phyloP scores from a whole-genome alignment of 2,329 filamentous ascomycete genomes.

The Ceratocystis albifundus region DNA sequence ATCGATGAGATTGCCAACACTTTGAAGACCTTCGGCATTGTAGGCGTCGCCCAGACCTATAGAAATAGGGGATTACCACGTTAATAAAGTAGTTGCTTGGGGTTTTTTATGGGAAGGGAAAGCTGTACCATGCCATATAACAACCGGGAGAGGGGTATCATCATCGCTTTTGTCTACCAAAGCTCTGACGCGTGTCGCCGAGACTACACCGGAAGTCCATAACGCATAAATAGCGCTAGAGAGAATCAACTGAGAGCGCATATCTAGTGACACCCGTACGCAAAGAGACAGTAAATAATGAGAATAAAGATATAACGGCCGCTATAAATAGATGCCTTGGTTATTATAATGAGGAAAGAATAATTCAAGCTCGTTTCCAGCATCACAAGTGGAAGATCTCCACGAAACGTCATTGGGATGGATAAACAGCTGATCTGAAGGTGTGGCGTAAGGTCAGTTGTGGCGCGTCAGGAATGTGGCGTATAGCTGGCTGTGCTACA shows the following conservation, averaged over 20 bases:
- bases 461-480: conserved; percentile 13
- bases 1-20: conserved; percentile 60
- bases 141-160: conserved; percentile 67
- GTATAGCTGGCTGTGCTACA: background rate
- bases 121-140: conserved; percentile 73
- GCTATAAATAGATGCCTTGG: background rate
- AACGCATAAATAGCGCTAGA: conserved; percentile 14
- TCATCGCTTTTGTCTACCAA: conserved; percentile 36
- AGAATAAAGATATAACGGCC: background rate
- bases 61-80: conserved; percentile 23
- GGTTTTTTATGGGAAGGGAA: background rate
- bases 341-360: background rate
- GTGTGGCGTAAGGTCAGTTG: background rate
- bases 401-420: background rate
- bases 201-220: conserved; percentile 25
- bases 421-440: background rate
- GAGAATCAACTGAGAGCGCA: conserved; percentile 19
- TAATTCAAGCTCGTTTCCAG: background rate
- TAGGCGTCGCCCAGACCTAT: conserved; percentile 57
- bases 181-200: conserved; percentile 28
- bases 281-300: background rate
- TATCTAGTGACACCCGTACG: background rate
- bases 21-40: conserved; percentile 59
- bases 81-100: background rate
- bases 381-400: background rate